Conservation (phyloP, 2,329 filamentous ascomycete species). For the Lachnellula cervina region DNA sequence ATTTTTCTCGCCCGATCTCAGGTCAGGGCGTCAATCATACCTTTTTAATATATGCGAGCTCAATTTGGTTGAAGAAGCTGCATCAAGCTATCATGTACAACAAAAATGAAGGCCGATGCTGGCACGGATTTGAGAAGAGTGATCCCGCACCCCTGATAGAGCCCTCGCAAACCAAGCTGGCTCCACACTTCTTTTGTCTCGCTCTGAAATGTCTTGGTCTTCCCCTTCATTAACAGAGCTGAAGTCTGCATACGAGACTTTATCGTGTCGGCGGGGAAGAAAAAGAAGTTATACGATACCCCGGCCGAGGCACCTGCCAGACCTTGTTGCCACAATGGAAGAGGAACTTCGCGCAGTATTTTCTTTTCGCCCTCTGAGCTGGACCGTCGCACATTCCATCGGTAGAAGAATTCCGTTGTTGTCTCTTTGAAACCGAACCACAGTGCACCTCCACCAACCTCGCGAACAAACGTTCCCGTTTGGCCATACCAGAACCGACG, state of each 20-base stretch:
- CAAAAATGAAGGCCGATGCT: conserved; percentile 95
- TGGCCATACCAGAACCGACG: conserved; percentile 94
- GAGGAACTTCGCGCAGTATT: conserved; percentile 10
- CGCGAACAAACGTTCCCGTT: conserved; percentile 85
- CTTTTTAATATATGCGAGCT: no score
- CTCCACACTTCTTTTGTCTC: conserved; percentile 61
- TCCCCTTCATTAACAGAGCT: conserved; percentile 54
- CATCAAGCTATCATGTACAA: conserved; percentile 86
- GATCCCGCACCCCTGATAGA: conserved; percentile 94
- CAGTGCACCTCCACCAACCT: conserved; percentile 86
- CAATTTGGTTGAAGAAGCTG: conserved; percentile 47
- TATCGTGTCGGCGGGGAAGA: conserved; percentile 96
- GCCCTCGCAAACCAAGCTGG: conserved; percentile 72
- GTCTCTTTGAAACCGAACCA: conserved; percentile 95
- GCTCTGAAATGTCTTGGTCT: conserved; percentile 40
- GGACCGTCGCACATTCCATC: conserved; percentile 41
- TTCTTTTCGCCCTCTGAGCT: no score
- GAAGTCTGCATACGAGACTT: conserved; percentile 93
- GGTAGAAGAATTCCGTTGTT: conserved; percentile 47
- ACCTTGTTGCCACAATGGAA: conserved; percentile 84
- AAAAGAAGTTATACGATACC: conserved; percentile 92
- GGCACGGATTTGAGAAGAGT: conserved; percentile 84
- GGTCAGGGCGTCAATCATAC: no score
- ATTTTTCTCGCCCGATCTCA: no score
- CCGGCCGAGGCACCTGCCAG: conserved; percentile 82